A percentile compares a stretch with the other conserved stretches of the same genome.
phyloP scores from a whole-genome alignment of 768 basidiomycete species.

The Suillus americanus region DNA sequence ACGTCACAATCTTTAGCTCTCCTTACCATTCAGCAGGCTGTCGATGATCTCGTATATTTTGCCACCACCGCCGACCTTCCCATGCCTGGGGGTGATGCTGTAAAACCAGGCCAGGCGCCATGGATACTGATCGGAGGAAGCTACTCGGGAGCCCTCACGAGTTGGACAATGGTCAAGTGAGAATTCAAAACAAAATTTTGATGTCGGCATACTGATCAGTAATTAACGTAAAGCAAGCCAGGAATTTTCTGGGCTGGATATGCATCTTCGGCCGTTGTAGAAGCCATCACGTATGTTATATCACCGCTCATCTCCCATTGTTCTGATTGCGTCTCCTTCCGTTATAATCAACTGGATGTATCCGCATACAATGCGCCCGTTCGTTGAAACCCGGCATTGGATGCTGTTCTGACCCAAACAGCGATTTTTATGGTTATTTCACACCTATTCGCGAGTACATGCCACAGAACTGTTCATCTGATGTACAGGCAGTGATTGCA shows the following conservation, averaged over 20 bases:
- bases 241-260: constrained; percentile 42
- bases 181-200: constrained; percentile 15
- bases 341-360: background rate
- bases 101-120: constrained; percentile 50
- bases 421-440: constrained; percentile 50
- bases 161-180: constrained; percentile 71
- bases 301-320: constrained; percentile 1
- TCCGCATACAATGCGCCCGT: background rate
- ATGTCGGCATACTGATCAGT: background rate
- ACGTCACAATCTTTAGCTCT: constrained; percentile 53
- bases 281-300: constrained; percentile 40
- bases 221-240: constrained; percentile 33
- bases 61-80: constrained; percentile 65
- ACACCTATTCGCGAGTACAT: constrained; percentile 68
- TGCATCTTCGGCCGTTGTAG: constrained; percentile 46
- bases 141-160: constrained; percentile 48
- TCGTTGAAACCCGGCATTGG: background rate
- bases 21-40: constrained; percentile 73
- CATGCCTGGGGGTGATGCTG: constrained; percentile 61
- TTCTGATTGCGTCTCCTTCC: background rate
- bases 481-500: constrained; percentile 61
- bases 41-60: constrained; percentile 73
- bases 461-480: constrained; percentile 73
- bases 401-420: background rate
- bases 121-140: constrained; percentile 47